A percentile compares a stretch with the other conserved stretches of the same genome.
These are phyloP conservation scores for Kingdonia uniflora DNA, from an alignment of 164 flowering plant species.

Conservation along the genomic window DNA sequence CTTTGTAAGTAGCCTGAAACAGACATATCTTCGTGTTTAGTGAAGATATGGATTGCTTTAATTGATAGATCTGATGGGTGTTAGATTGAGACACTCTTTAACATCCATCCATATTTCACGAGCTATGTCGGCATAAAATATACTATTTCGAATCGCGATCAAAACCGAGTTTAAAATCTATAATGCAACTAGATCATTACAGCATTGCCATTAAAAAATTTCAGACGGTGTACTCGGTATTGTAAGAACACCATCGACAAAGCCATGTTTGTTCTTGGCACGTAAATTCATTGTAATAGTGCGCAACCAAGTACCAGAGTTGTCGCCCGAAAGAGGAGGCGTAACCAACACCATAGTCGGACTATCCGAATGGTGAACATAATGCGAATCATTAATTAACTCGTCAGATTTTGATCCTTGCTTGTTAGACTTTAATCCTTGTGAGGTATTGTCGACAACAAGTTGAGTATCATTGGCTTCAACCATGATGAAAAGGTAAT, in stretches of 20 bases:
- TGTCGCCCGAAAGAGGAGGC: neutral
- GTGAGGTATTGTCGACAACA: too few relatives aligned
- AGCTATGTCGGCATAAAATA: neutral
- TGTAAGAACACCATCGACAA: neutral
- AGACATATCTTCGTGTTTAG: neutral
- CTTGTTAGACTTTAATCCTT: too few relatives aligned
- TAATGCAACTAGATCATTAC: neutral
- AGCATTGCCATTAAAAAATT: neutral
- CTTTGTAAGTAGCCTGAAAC: neutral
- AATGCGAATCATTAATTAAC: neutral
- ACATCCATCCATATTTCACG: neutral
- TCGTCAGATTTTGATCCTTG: too few relatives aligned
- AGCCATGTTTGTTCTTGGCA: neutral
- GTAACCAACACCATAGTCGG: neutral
- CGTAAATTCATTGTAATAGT: neutral
- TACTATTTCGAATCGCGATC: neutral
- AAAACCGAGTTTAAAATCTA: neutral
- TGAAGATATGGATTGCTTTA: neutral
- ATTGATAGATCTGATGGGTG: neutral
- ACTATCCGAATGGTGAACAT: neutral
- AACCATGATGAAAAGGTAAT: too few relatives aligned
- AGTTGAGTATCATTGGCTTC: too few relatives aligned
- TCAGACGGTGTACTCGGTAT: neutral
- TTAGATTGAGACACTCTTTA: neutral
- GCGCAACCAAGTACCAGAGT: neutral